Conservation (phyloP, 352 stramenopile genomes). For the Globisporangium solare region DNA sequence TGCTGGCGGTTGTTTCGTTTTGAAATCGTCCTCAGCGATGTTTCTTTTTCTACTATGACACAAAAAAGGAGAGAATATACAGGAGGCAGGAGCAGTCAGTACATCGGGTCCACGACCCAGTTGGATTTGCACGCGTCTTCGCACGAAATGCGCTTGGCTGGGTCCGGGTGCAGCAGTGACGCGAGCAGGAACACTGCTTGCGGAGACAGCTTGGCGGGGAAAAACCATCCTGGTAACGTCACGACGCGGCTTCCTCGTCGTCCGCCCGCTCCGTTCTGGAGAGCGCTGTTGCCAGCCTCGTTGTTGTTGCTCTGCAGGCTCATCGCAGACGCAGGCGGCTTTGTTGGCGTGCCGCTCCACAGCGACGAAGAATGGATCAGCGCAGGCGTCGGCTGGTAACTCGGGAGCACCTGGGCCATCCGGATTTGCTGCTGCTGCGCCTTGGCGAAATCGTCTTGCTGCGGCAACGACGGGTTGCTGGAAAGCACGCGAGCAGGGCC, state of each 20-base stretch:
- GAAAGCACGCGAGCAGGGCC: background rate
- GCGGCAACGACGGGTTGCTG: background rate
- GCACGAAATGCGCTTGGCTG: constrained; percentile 67
- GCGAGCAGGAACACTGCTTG: constrained; percentile 62
- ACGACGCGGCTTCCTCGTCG: constrained; percentile 38
- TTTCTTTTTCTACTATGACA: constrained; percentile 11
- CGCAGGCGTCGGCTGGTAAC: constrained; percentile 8
- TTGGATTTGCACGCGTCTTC: constrained; percentile 77
- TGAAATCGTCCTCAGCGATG: background rate
- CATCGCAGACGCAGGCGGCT: constrained; percentile 9
- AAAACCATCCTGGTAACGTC: constrained; percentile 81
- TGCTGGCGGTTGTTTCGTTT: background rate
- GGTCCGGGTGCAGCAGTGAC: constrained; percentile 82
- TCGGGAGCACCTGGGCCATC: constrained; percentile 10
- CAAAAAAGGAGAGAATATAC: constrained; percentile 14
- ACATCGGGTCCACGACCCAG: constrained; percentile 50
- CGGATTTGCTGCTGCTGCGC: constrained; percentile 11
- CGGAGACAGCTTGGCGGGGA: constrained; percentile 67
- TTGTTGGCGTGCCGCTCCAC: constrained; percentile 12
- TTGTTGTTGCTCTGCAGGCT: constrained; percentile 8
- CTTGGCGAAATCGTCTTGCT: background rate
- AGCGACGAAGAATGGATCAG: constrained; percentile 10
- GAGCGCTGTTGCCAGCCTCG: constrained; percentile 12
- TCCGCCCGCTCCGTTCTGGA: constrained; percentile 17
- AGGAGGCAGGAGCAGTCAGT: constrained; percentile 13